A percentile compares a stretch with the other conserved stretches of the same genome.
These are phyloP conservation scores for Spathaspora sp. DNA, from an alignment of 805 yeast genomes.

Conservation along the genomic window DNA sequence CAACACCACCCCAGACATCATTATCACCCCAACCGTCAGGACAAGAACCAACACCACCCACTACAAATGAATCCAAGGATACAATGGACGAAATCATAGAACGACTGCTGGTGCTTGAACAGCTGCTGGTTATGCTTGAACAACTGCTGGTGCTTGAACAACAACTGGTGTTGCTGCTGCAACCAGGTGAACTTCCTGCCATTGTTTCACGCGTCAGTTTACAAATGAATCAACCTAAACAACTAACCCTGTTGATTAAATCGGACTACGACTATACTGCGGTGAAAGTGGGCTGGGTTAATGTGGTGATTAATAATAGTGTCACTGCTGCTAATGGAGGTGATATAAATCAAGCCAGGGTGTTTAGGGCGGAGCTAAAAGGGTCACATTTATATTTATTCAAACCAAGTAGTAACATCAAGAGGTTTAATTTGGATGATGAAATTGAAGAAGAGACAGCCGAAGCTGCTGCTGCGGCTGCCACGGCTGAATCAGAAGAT, in stretches of 20 bases:
- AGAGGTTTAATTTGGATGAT: constrained; percentile 22
- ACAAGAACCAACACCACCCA: background rate
- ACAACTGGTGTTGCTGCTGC: too few species aligned
- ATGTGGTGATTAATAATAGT: constrained; percentile 30
- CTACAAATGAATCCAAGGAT: background rate
- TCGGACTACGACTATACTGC: constrained; percentile 30
- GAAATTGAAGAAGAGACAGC: background rate
- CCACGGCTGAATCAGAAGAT: background rate
- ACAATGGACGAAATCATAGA: background rate
- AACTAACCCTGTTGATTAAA: constrained; percentile 10
- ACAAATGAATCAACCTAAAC: background rate
- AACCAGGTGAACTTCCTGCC: background rate
- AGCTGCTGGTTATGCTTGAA: background rate
- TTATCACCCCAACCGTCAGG: background rate
- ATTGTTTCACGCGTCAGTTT: background rate
- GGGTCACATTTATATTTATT: constrained; percentile 66
- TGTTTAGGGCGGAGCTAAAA: constrained; percentile 63
- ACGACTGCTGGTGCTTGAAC: background rate
- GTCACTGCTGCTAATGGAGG: constrained; percentile 11
- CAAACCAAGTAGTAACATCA: constrained; percentile 48
- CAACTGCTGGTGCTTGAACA: background rate
- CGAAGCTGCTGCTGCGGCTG: too few species aligned
- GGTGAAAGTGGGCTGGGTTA: constrained; percentile 35
- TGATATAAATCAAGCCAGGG: constrained; percentile 1
- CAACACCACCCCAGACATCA: background rate